Percentiles rank a stretch among this genome's conserved stretches.
Evolutionary conservation across 768 basidiomycete genomes (phyloP).

Genomic region (Russula vinacea): DNA sequence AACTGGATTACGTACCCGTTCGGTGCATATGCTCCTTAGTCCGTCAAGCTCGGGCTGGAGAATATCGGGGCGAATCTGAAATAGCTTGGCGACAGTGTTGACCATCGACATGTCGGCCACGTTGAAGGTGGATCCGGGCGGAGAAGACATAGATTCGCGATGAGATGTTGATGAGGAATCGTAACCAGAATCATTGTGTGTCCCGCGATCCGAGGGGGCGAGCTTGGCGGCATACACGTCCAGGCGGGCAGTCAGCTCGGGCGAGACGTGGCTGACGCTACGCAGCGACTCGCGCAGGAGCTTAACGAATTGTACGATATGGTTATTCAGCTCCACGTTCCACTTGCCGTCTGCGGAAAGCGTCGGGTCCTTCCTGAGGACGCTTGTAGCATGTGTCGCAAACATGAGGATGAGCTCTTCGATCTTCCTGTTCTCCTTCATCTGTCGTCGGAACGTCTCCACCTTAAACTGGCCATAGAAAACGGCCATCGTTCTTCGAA

Average conservation of each 20-base stretch:
- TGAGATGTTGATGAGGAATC: slow-evolving; percentile 59
- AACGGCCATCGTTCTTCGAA: slow-evolving; percentile 84
- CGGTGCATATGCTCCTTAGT: slow-evolving; percentile 61
- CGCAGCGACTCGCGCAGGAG: slow-evolving; percentile 79
- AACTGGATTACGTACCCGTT: slow-evolving; percentile 52
- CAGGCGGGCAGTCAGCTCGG: slow-evolving; percentile 76
- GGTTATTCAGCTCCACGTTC: slow-evolving; percentile 90
- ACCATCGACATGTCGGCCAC: slow-evolving; percentile 80
- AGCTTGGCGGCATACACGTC: slow-evolving; percentile 84
- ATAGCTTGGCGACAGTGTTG: slow-evolving; percentile 61
- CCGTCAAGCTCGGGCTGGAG: slow-evolving; percentile 73
- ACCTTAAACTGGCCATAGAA: slow-evolving; percentile 91
- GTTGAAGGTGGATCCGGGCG: slow-evolving; percentile 42
- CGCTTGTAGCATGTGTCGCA: slow-evolving; percentile 82
- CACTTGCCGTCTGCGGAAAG: slow-evolving; percentile 74
- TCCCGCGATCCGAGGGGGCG: slow-evolving; percentile 49
- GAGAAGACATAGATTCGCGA: slow-evolving; percentile 47
- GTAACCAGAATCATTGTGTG: slow-evolving; percentile 63
- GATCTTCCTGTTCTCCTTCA: slow-evolving; percentile 95
- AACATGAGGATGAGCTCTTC: slow-evolving; percentile 97
- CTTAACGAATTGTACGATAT: slow-evolving; percentile 84
- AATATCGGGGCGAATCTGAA: slow-evolving; percentile 67
- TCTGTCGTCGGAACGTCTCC: slow-evolving; percentile 78
- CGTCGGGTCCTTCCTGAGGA: slow-evolving; percentile 86
- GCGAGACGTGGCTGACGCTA: slow-evolving; percentile 70